Evolutionary conservation across 768 basidiomycete species (phyloP), one percentile per base, ranked within the genome.

Genomic region (Mycena epipterygia): DNA sequence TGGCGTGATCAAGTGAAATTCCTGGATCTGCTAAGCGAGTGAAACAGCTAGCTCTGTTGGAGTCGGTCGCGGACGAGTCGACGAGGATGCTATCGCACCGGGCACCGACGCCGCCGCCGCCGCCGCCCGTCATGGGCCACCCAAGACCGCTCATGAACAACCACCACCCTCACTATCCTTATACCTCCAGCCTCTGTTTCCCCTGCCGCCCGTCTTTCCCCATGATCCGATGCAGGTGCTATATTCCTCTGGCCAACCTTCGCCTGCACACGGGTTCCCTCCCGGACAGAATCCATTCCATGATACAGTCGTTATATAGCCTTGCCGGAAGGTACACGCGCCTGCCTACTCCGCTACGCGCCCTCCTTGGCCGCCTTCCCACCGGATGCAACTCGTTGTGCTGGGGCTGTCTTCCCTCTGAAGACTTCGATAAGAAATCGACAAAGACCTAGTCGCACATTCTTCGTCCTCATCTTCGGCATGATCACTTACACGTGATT

Each of bases 11-110:
- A 9, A 78, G 81, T 29, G 90, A 88, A 70, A 80, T 89, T 13
- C 87, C 89, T 11, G 81, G 86, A 5, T 89, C 90, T 35, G 86
- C 89, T 17, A 92, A 90, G 76, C 88, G 86, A 65, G 78, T 93
- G 79, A 89, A 89, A 78, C 93, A 91, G 73, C 83, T 92, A 29
- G 92, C 92, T 2, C 82, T 94, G 68, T 82, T 93, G 14, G 92
- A 94, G 77, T 84, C 88, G 17, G 89, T 94, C 39, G 92, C 90
- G 0, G 89, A 91, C 74, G 93, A 95, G 77, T 93, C 93, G 6
- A 90, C 90, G 8, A 85, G 87, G 68, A 86, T 90, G 84, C 74
- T 39, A 37, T 75, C 59, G 19, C 73, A 19, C 39, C 71, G 53
- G 33, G 42, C 70, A 44, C 66, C n/a, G n/a, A n/a, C n/a, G n/a